Evolutionary conservation across 352 stramenopile species (phyloP), one percentile per base, ranked within the genome.

Genomic region (Elongisporangium senticosum): DNA sequence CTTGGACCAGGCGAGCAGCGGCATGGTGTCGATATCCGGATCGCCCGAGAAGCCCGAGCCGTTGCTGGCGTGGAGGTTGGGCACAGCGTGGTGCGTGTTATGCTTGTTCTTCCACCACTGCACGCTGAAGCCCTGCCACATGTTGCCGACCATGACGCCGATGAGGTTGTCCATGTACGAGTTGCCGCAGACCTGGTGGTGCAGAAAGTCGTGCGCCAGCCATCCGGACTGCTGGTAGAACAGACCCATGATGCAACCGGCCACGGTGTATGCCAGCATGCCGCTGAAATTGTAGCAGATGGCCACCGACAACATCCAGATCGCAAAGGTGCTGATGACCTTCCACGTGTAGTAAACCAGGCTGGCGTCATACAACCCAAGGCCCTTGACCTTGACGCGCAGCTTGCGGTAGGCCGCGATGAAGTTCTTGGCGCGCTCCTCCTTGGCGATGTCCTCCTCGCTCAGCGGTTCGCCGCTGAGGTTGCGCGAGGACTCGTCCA

Each of bases 11-110:
- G 97, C 96, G 15, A 99, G 75, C 47, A 99, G 68, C 51, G 97
- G 97, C 95, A 99, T 98, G 0, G 96, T 99, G 79, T 99, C 96
- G 65, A 99, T 99, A 63, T 99, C 97, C 13, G 97, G 96, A 77
- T 99, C 97, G 49, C 95, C 97, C 21, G 83, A 64, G 55, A 83
- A 87, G 33, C 79, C 73, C 37, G 93, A 80, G 21, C 90, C 87
- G 17, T 71, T 74, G 60, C 90, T 90, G 49, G 90, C 96, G 72
- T 99, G 90, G 43, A 99, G 75, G 76, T 99, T 99, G 23, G 97
- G 96, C 43, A 99, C 96, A 19, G 96, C 95, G 74, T 99, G 96
- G 80, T 99, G 97, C 53, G 96, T 97, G 74, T 99, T 99, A 86
- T 99, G 97, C 82, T 98, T 98, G 81, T 98, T 98, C 71, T 98